Percentiles rank a stretch among this genome's conserved stretches.
phyloP scores from a whole-genome alignment of 108 stramenopile species.

The Cafeteria roenbergensis region DNA sequence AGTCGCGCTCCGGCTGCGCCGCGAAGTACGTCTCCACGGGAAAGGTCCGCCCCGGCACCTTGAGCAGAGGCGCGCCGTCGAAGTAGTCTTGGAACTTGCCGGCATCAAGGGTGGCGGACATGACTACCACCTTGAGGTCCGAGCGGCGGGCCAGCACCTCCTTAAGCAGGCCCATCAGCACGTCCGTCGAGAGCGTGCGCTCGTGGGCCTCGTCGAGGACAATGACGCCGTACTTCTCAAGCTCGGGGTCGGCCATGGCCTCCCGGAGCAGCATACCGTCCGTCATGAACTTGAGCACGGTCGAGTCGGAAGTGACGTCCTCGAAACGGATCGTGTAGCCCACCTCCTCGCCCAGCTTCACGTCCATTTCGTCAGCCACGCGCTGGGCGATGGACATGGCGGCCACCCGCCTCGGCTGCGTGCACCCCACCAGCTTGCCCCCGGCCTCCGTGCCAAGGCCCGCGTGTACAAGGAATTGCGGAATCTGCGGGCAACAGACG shows the following conservation, averaged over 20 bases:
- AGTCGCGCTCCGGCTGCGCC: conserved; percentile 87
- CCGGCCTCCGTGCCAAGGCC: conserved; percentile 41
- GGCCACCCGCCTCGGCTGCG: conserved; percentile 94
- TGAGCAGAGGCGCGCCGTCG: conserved; percentile 43
- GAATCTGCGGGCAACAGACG: conserved; percentile 57
- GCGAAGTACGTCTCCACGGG: conserved; percentile 96
- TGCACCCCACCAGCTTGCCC: conserved; percentile 74
- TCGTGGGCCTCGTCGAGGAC: conserved; percentile 98
- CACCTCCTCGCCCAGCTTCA: conserved; percentile 74
- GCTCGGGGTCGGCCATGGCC: conserved; percentile 90
- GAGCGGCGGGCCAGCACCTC: conserved; percentile 70
- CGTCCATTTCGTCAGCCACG: conserved; percentile 98
- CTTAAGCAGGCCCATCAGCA: conserved; percentile 96
- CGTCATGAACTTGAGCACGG: conserved; percentile 58
- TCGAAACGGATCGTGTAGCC: conserved; percentile 99
- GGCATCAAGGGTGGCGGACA: conserved; percentile 95
- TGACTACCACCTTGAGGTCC: conserved; percentile 88
- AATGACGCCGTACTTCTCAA: conserved; percentile 73
- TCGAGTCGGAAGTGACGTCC: conserved; percentile 57
- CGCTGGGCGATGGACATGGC: conserved; percentile 89
- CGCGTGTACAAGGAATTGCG: conserved; percentile 77
- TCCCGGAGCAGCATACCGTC: conserved; percentile 53
- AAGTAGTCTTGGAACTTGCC: conserved; percentile 59
- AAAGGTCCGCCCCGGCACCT: conserved; percentile 89
- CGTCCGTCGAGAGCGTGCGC: conserved; percentile 85